phyloP scores from a whole-genome alignment of 2,329 filamentous ascomycete genomes.

The Geoglossum cookeanum region DNA sequence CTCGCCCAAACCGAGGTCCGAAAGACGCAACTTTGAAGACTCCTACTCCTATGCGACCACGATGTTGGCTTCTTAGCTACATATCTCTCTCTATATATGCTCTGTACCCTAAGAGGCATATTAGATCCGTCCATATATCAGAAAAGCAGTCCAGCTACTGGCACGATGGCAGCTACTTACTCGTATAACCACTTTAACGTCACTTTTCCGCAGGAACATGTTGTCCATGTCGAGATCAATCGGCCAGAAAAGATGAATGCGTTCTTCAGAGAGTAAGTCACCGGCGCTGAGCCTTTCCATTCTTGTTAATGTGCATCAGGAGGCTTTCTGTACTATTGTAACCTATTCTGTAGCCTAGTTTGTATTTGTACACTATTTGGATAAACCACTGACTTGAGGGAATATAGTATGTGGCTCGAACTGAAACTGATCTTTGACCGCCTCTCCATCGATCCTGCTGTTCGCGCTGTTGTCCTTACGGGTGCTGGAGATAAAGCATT shows the following conservation, averaged over 20 bases:
- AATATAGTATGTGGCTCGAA: constrained; percentile 60
- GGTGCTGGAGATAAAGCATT: constrained; percentile 62
- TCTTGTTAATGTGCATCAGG: background rate
- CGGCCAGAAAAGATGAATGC: constrained; percentile 73
- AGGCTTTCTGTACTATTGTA: background rate
- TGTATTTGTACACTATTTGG: background rate
- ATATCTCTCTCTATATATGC: background rate
- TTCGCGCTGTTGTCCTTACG: constrained; percentile 2
- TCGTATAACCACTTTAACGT: constrained; percentile 52
- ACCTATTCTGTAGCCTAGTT: background rate
- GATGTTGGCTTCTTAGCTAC: no score
- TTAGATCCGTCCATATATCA: background rate
- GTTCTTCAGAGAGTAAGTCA: constrained; percentile 46
- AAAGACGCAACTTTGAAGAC: no score
- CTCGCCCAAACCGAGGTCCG: no score
- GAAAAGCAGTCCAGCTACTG: background rate
- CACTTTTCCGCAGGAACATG: constrained; percentile 48
- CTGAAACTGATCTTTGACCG: constrained; percentile 47
- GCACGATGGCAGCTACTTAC: constrained; percentile 12
- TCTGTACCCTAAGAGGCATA: background rate
- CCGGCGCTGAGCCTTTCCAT: background rate
- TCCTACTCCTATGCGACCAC: no score
- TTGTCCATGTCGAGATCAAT: constrained; percentile 88
- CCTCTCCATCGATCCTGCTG: constrained; percentile 3
- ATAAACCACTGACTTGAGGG: background rate